Base-by-base conservation (phyloP, 2,329 filamentous ascomycete species). In the Trichophyton verrucosum region DNA sequence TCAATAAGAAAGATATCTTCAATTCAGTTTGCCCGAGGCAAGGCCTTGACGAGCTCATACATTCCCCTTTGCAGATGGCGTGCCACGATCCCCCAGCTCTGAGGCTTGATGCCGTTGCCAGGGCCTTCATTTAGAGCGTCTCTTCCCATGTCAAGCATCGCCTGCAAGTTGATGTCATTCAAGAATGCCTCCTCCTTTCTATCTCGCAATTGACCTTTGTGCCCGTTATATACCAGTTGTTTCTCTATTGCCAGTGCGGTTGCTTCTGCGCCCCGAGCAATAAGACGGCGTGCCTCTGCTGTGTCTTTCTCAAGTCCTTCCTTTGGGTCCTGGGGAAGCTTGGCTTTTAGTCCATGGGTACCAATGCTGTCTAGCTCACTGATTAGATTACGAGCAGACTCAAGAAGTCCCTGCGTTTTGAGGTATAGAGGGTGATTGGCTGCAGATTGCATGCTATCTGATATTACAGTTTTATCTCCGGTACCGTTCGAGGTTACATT, bases 121-220 rank as follows among this genome's bases (percentile, higher is more conserved):
- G 33, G 6, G 8, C 42, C 17, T 3, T 17, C 40, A 7, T 27
- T 51, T n/a, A 49, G 17, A 3, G 46, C 58, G 5, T 42, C 59
- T 30, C 46, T 60, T 6, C 64, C 65, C 61, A 67, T 64, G 38
- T 65, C 60, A 57, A 67, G n/a, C 65, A 67, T 67, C 1, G 47
- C 42, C 40, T 66, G 63, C 53, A 66, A 53, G 60, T 64, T 62
- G 15, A 58, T 59, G 61, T 67, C 65, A 13, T 61, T 59, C 15
- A 62, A 59, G 51, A 55, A 55, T 47, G 17, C 30, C 44, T 40
- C 36, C 36, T 56, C 22, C 58, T 44, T 30, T 58, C 44, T 49
- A 2, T n/a, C 51, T 11, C 36, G 58, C 17, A 22, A 15, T n/a
- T 22, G n/a, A 13, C 47, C 4, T 3, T 44, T 15, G 13, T 40